A percentile compares a stretch with the other conserved stretches of the same genome.
Conservation (phyloP, 139 green algal genomes). For the Haematococcus sp. region DNA sequence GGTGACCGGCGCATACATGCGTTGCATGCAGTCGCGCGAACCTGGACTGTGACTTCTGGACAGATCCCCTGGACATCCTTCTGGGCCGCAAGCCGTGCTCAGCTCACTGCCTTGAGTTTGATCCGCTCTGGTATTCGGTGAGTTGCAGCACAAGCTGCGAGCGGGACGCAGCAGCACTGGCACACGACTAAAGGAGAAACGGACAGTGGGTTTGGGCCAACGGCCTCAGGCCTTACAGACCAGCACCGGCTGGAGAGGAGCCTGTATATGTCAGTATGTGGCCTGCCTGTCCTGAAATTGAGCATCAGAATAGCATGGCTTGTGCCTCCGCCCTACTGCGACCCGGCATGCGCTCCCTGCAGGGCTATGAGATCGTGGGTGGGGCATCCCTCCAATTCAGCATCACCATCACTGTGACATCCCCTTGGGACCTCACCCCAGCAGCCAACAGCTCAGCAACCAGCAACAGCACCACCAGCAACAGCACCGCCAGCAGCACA, state of each 20-base stretch:
- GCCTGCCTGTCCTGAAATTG: too few relatives aligned
- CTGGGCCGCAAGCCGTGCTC: conserved; percentile 38
- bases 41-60: conserved; percentile 70
- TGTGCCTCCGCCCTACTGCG: too few relatives aligned
- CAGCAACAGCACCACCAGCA: background rate
- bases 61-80: conserved; percentile 41
- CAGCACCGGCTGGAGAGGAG: too few relatives aligned
- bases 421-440: background rate
- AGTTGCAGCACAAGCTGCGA: background rate
- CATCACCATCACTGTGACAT: conserved; percentile 33
- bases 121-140: conserved; percentile 69
- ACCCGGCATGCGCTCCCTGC: too few relatives aligned
- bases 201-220: too few relatives aligned
- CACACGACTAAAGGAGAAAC: background rate
- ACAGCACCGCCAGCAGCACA: background rate
- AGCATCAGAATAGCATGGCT: too few relatives aligned
- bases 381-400: conserved; percentile 59
- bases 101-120: conserved; percentile 72
- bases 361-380: conserved; percentile 62
- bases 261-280: too few relatives aligned
- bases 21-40: conserved; percentile 46
- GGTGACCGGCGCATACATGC: background rate
- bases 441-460: conserved; percentile 3
- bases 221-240: background rate
- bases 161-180: background rate